Conservation (phyloP, 2,329 filamentous ascomycete genomes). For the Curvularia sp. region DNA sequence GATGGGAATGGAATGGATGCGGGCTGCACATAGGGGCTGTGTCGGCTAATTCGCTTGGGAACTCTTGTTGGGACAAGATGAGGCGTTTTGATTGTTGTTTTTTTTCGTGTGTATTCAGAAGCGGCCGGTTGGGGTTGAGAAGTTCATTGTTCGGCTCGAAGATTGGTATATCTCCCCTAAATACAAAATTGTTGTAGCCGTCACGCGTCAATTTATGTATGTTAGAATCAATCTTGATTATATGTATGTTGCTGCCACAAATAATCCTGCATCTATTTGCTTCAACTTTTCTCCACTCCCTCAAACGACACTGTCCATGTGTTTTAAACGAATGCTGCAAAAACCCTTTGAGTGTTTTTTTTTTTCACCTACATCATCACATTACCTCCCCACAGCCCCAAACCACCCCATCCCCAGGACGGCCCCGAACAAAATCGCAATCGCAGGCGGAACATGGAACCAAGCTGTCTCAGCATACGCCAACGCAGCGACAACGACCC, state of each 20-base stretch:
- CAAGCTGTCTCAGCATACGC: constrained; percentile 53
- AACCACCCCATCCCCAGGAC: constrained; percentile 52
- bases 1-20: too few species aligned
- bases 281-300: background rate
- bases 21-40: too few species aligned
- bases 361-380: background rate
- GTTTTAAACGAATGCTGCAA: too few species aligned
- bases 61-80: too few species aligned
- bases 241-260: background rate
- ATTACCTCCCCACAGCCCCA: constrained; percentile 42
- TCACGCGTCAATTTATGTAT: background rate
- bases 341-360: background rate
- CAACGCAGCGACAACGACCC: constrained; percentile 55
- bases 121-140: too few species aligned
- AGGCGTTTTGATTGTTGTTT: too few species aligned
- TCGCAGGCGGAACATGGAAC: constrained; percentile 51
- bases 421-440: constrained; percentile 52
- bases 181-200: background rate
- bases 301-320: too few species aligned
- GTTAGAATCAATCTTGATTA: background rate
- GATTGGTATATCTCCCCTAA: background rate
- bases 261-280: background rate
- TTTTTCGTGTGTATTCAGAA: too few species aligned
- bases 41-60: too few species aligned
- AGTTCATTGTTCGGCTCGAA: too few species aligned